Evolutionary conservation across 305 asterid genomes (phyloP).

Genomic region (Fraxinus xanthoxyloides): DNA sequence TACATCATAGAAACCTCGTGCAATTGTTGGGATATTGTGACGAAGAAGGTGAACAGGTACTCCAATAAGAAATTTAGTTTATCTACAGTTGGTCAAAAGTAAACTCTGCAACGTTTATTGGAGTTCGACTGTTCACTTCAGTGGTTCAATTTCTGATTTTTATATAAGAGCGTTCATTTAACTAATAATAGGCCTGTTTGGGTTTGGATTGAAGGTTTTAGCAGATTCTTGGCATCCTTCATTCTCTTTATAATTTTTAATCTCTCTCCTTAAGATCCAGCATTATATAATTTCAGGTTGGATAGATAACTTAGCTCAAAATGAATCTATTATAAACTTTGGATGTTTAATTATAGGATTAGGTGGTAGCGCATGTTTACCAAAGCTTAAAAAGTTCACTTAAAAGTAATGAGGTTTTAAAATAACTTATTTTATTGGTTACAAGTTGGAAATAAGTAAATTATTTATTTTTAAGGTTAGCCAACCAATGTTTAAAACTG

Average conservation of each 20-base stretch:
- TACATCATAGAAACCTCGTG: conserved; percentile 91
- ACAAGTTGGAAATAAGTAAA: neutral
- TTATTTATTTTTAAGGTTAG: neutral
- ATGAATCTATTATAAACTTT: neutral
- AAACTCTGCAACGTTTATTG: neutral
- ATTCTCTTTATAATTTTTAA: neutral
- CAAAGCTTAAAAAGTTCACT: neutral
- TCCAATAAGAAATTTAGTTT: neutral
- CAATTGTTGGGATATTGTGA: conserved; percentile 88
- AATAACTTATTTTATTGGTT: neutral
- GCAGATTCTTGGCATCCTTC: neutral
- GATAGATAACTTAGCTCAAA: neutral
- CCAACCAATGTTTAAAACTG: neutral
- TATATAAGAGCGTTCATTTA: neutral
- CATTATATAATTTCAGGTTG: neutral
- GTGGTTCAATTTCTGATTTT: neutral
- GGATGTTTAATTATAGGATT: neutral
- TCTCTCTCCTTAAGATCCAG: neutral
- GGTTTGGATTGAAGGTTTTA: neutral
- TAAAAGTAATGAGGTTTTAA: neutral
- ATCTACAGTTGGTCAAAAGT: neutral
- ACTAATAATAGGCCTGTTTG: neutral
- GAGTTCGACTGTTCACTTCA: neutral
- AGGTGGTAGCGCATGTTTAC: neutral
- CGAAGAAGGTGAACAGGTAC: conserved; percentile 95